Evolutionary conservation across 129 eudicot genomes (phyloP), one percentile per base, ranked within the genome.

Genomic region (Chrysanthemum makinoi): DNA sequence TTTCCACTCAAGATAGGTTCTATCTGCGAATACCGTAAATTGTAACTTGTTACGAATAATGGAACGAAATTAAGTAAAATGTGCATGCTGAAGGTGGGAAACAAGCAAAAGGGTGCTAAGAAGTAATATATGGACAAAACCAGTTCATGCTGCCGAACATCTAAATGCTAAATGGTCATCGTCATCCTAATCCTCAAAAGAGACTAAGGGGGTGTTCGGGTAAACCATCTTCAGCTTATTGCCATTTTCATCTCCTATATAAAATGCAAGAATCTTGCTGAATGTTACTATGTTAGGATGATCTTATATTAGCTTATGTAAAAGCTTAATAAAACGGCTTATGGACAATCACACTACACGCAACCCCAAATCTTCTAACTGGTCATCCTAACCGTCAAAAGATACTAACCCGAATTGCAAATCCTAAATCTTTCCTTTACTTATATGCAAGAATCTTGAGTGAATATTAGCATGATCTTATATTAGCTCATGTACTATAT

Each of bases 1-100:
- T 86, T 86, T 72, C 91, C 91, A 78, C 91, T 86, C 84, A 83
- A 83, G 86, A 86, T 83, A 18, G 88, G 91, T 81, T 86, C 91
- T 66, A 86, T 83, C 91, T 86, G 91, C 82, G 80, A 74, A 72
- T 56, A n/a, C 62, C 49, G 62, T 57, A 47, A 33, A 35, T 44
- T 48, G 73, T 74, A 73, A 74, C 39, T 39, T 49, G 73, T 54
- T 12, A 65, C 14, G 46, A 60, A 55, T 18, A 70, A 58, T 39
- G 55, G 51, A 70, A 75, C 1, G 11, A 66, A 53, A 53, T 26
- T 65, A 6, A 53, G 66, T 19, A 54, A 30, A 6, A 30, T 43
- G 13, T n/a, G 47, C 52, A 66, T 44, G 60, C 17, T 22, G 55
- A 26, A 24, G 50, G 26, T 14, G 3, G 63, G 22, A 62, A 63